A percentile compares a stretch with the other conserved stretches of the same genome.
phyloP scores from a whole-genome alignment of 768 basidiomycete species.

The Mycena amicta region DNA sequence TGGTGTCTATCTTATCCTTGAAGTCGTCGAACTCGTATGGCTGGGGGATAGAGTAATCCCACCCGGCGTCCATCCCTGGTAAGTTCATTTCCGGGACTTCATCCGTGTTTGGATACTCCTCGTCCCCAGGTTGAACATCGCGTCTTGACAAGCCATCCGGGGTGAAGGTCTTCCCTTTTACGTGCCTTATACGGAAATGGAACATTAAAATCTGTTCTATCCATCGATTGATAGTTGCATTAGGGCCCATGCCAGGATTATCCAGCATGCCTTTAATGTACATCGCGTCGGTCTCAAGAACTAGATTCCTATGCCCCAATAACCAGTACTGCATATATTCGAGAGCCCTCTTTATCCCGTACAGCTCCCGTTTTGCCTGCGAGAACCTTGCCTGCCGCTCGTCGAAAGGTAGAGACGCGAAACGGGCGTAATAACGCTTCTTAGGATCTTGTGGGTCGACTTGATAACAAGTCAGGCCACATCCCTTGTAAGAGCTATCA shows the following conservation, averaged over 20 bases:
- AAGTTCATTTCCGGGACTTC: background rate
- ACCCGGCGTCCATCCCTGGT: background rate
- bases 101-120: background rate
- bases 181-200: slow-evolving; percentile 34
- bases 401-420: slow-evolving; percentile 42
- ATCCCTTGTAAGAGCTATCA: slow-evolving; percentile 36
- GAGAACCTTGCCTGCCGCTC: slow-evolving; percentile 35
- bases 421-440: slow-evolving; percentile 29
- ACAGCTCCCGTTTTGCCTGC: slow-evolving; percentile 45
- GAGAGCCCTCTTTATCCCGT: slow-evolving; percentile 32
- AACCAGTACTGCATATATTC: slow-evolving; percentile 20
- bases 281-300: background rate
- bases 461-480: slow-evolving; percentile 43
- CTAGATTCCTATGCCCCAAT: slow-evolving; percentile 29
- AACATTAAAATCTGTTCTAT: slow-evolving; percentile 34
- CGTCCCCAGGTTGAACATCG: slow-evolving; percentile 15
- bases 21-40: slow-evolving; percentile 12
- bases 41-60: background rate
- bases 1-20: slow-evolving; percentile 1
- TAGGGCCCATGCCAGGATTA: slow-evolving; percentile 36
- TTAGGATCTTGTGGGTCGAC: slow-evolving; percentile 22
- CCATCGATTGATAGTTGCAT: slow-evolving; percentile 38
- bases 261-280: slow-evolving; percentile 37
- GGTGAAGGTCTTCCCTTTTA: slow-evolving; percentile 26
- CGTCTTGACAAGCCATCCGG: slow-evolving; percentile 36